A percentile compares a stretch with the other conserved stretches of the same genome.
Conservation (phyloP, 106 monocot genomes). For the Vanilla planifolia region DNA sequence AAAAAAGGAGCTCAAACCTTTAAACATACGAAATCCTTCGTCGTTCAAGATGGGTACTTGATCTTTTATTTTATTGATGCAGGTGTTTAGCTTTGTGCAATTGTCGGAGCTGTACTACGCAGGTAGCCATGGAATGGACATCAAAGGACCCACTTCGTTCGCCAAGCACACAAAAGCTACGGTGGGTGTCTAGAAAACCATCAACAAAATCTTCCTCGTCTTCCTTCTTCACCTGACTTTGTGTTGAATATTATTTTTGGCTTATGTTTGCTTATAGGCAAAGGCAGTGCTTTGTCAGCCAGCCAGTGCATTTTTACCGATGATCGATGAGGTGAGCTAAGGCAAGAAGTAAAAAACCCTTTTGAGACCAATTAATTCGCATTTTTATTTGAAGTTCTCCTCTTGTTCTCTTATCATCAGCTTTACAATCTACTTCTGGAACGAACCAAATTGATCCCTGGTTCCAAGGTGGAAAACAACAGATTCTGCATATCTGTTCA, state of each 20-base stretch:
- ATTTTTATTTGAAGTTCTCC: not conserved
- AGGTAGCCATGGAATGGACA: slow-evolving; percentile 22
- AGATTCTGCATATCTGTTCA: slow-evolving; percentile 76
- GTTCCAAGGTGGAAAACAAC: slow-evolving; percentile 76
- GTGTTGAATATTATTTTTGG: not conserved
- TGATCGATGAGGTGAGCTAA: slow-evolving; percentile 20
- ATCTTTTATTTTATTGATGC: not conserved
- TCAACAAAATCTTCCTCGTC: not conserved
- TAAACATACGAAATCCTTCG: not conserved
- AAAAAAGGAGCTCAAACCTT: not conserved
- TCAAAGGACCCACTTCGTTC: slow-evolving; percentile 3
- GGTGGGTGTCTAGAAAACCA: not conserved
- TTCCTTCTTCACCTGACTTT: not conserved
- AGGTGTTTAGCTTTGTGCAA: slow-evolving; percentile 17
- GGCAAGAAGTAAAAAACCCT: too few relatives aligned
- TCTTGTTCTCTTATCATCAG: not conserved
- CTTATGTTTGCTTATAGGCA: slow-evolving; percentile 6
- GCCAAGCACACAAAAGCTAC: not conserved
- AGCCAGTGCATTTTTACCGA: slow-evolving; percentile 38
- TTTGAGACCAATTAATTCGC: too few relatives aligned
- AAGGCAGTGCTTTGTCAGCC: slow-evolving; percentile 40
- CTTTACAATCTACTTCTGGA: slow-evolving; percentile 32
- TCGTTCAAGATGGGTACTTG: not conserved
- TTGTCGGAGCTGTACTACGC: slow-evolving; percentile 19
- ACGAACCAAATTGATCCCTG: slow-evolving; percentile 32